Conservation (phyloP, 2,329 filamentous ascomycete species). For the Diaporthe sp. region DNA sequence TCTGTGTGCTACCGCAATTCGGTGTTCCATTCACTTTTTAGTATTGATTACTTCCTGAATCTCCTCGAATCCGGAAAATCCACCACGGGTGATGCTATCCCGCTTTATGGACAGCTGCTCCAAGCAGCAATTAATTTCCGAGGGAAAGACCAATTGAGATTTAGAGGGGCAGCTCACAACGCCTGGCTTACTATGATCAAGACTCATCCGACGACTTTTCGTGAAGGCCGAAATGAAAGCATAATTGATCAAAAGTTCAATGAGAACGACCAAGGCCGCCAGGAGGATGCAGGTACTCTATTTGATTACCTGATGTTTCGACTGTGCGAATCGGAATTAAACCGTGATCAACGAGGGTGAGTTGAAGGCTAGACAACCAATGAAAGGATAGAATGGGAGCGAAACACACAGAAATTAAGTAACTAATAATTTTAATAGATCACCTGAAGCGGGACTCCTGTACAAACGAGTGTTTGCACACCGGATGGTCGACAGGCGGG, state of each 20-base stretch:
- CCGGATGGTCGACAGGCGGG: neutral
- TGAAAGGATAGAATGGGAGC: too few relatives aligned
- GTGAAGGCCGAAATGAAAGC: neutral
- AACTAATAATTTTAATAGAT: neutral
- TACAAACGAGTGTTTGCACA: neutral
- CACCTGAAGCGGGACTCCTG: neutral
- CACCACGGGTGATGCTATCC: neutral
- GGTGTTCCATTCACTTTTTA: conserved; percentile 15
- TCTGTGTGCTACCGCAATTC: conserved; percentile 6
- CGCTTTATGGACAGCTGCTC: neutral
- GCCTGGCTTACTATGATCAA: neutral
- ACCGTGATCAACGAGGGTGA: neutral
- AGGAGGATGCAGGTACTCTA: neutral
- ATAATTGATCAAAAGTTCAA: neutral
- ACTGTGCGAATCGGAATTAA: neutral
- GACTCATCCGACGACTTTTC: neutral
- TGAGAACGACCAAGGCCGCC: neutral
- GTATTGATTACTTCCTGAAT: conserved; percentile 2
- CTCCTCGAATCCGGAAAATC: neutral
- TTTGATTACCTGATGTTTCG: neutral
- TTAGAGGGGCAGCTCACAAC: neutral
- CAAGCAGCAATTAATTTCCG: neutral
- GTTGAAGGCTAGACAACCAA: neutral
- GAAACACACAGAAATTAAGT: neutral
- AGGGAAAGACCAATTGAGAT: accelerated